A percentile compares a stretch with the other conserved stretches of the same genome.
phyloP scores from a whole-genome alignment of 2,329 filamentous ascomycete species.

The Botryotinia calthae region DNA sequence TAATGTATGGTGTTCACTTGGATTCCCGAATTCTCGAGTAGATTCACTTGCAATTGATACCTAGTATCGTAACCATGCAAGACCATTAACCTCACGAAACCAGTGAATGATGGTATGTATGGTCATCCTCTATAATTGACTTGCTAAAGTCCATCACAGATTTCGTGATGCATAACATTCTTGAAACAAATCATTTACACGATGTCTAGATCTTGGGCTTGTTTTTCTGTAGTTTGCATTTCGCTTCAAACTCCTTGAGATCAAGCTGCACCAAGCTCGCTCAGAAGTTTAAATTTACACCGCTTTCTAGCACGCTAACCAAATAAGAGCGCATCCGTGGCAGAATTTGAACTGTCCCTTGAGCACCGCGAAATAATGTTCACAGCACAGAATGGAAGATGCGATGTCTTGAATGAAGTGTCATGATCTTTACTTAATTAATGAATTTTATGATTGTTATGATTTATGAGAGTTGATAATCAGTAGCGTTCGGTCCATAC shows the following conservation, averaged over 20 bases:
- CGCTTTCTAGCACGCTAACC: background rate
- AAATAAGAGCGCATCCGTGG: background rate
- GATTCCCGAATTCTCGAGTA: background rate
- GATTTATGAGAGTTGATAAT: constrained; percentile 1
- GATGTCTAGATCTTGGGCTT: background rate
- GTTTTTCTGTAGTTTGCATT: background rate
- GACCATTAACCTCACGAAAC: background rate
- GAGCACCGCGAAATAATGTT: background rate
- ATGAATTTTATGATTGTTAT: constrained; percentile 15
- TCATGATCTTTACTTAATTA: constrained; percentile 2
- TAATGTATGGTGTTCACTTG: background rate
- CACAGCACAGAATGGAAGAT: constrained; percentile 1
- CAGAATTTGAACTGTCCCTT: constrained; percentile 6
- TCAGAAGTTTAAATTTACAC: background rate
- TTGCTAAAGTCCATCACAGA: background rate
- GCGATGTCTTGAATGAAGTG: constrained; percentile 3
- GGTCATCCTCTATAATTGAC: background rate
- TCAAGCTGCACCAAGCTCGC: constrained; percentile 1
- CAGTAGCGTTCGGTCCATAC: background rate
- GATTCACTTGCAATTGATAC: background rate
- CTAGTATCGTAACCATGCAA: background rate
- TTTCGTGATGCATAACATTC: background rate
- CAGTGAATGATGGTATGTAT: background rate
- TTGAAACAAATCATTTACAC: background rate
- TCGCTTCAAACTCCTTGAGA: background rate